Evolutionary conservation across 495 filamentous ascomycete species (phyloP).

Genomic region (Penicillium canescens): DNA sequence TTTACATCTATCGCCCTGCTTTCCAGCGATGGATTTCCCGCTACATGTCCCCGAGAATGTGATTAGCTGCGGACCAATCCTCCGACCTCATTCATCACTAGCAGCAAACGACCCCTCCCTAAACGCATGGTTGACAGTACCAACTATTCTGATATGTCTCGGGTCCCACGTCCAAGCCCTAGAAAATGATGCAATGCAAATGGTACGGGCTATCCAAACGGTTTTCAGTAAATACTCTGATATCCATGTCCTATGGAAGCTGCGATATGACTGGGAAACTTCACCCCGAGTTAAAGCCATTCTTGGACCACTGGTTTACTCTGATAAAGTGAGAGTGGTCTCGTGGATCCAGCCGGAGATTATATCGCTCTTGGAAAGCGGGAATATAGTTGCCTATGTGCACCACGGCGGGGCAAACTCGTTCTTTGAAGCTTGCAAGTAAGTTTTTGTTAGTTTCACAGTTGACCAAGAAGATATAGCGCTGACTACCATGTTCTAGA

Average conservation of each 20-base stretch:
- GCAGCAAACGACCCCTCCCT: slow-evolving; percentile 42
- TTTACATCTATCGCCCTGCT: slow-evolving; percentile 36
- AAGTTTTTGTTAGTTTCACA: slow-evolving; percentile 11
- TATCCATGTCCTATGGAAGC: slow-evolving; percentile 52
- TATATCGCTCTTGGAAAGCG: slow-evolving; percentile 44
- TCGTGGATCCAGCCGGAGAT: slow-evolving; percentile 51
- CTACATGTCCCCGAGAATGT: slow-evolving; percentile 44
- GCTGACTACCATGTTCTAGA: slow-evolving; percentile 24
- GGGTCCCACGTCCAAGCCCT: slow-evolving; percentile 43
- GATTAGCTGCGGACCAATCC: slow-evolving; percentile 48
- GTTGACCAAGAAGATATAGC: too few relatives aligned
- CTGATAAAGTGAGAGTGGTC: slow-evolving; percentile 25
- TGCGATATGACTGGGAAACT: slow-evolving; percentile 30
- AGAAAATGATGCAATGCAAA: slow-evolving; percentile 35
- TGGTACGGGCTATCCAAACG: slow-evolving; percentile 34
- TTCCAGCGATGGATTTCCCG: slow-evolving; percentile 47
- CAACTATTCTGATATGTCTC: slow-evolving; percentile 52
- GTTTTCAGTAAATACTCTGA: slow-evolving; percentile 28
- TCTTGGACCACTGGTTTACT: slow-evolving; percentile 14
- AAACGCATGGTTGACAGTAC: slow-evolving; percentile 43
- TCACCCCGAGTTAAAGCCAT: slow-evolving; percentile 14
- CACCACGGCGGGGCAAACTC: slow-evolving; percentile 56
- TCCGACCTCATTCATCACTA: slow-evolving; percentile 32
- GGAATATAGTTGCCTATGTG: slow-evolving; percentile 46
- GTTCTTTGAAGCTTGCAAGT: slow-evolving; percentile 56